Base-by-base conservation (phyloP, 129 eudicot genomes). In the Saposhnikovia divaricata region DNA sequence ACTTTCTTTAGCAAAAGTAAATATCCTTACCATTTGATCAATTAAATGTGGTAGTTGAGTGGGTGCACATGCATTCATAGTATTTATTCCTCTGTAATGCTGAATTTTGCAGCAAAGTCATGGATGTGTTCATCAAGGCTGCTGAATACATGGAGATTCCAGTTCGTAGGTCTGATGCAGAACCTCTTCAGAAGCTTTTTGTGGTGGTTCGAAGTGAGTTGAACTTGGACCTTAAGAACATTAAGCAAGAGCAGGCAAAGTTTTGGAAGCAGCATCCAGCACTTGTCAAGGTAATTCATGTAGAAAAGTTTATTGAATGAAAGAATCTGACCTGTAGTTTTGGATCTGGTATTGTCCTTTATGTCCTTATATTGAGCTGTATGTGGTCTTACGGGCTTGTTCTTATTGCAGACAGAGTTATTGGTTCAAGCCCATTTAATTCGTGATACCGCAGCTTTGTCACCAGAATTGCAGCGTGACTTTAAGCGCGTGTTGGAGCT, bases 201-300 rank as follows among this genome's bases (percentile, higher is more conserved):
- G 78, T 84, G 87, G 75, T 87, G 69, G 97, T 95, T 25, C 90
- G 93, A 85, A 92, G 92, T 47, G 98, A 95, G 83, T 80, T 95
- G 87, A 92, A 89, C 81, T 80, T 95, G 91, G 98, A 92, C 81
- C 87, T 89, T 42, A 95, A 95, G 81, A 95, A 92, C 82, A 92
- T 85, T 9, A 95, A 87, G 76, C 97, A 92, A 83, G 98, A 95
- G 85, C 97, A 95, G 80, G 96, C 97, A 79, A 95, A 95, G 84
- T 95, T 95, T 84, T 92, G 96, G 97, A 92, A 92, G 90, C 97
- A 90, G 72, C 97, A 95, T 77, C 97, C 98, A 0, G 92, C 90
- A 77, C 82, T 90, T 81, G 96, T 92, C 53, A 95, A 95, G 98
- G 98, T 95, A 78, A 75, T 2, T 44, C 21, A 1, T 7, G 31